Evolutionary conservation across 257 asterid genomes (phyloP).

Genomic region (Eucommia ulmoides): DNA sequence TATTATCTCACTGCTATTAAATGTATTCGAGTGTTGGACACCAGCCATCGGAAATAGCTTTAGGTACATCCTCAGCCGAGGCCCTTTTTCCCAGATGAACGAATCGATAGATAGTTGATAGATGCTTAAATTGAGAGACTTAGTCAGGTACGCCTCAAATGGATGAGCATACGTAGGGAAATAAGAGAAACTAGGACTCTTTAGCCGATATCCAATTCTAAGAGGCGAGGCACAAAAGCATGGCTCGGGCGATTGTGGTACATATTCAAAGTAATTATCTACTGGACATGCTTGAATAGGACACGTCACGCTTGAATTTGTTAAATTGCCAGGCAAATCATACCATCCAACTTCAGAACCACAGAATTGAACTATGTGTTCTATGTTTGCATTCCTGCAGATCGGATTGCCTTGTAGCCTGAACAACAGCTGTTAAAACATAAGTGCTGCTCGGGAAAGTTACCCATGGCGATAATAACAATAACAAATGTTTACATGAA

Average conservation of each 20-base stretch:
- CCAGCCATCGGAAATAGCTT: slow-evolving; percentile 31
- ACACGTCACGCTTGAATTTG: slow-evolving; percentile 14
- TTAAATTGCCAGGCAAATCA: slow-evolving; percentile 6
- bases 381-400: slow-evolving; percentile 19
- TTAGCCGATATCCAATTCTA: slow-evolving; percentile 35
- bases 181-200: slow-evolving; percentile 40
- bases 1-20: slow-evolving; percentile 29
- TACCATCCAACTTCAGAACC: slow-evolving; percentile 15
- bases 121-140: slow-evolving; percentile 18
- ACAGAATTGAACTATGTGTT: slow-evolving; percentile 23
- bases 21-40: slow-evolving; percentile 11
- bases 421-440: slow-evolving; percentile 9
- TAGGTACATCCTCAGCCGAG: slow-evolving; percentile 36
- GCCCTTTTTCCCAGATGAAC: slow-evolving; percentile 33
- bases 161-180: slow-evolving; percentile 23
- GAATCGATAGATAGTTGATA: slow-evolving; percentile 31
- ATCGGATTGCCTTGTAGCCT: slow-evolving; percentile 34
- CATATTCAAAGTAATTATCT: slow-evolving; percentile 32
- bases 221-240: slow-evolving; percentile 46
- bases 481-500: too few species aligned
- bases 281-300: slow-evolving; percentile 27
- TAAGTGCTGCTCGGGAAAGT: slow-evolving; percentile 5
- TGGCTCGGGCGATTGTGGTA: slow-evolving; percentile 22
- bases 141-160: slow-evolving; percentile 20
- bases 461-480: too few species aligned